A percentile compares a stretch with the other conserved stretches of the same genome.
phyloP scores from a whole-genome alignment of 371 early-diverging fungal species.

The Mucor irregularis region DNA sequence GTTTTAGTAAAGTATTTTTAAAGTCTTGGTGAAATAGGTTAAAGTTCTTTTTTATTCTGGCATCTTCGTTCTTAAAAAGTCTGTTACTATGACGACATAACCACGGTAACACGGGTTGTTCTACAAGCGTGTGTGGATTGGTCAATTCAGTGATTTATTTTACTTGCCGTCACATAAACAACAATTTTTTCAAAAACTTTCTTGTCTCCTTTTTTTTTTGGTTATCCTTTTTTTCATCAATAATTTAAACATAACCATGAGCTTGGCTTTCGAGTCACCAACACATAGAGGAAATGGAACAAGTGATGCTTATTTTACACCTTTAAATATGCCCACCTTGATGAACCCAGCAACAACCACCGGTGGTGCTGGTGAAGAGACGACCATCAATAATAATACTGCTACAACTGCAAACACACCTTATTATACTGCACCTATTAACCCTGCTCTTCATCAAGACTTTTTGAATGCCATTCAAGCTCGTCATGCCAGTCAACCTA shows the following conservation, averaged over 20 bases:
- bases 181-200: not conserved
- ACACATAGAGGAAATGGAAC: slow-evolving; percentile 25
- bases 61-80: no score
- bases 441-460: slow-evolving; percentile 45
- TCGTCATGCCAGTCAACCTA: slow-evolving; percentile 43
- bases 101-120: not conserved
- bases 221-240: not conserved
- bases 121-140: no score
- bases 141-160: no score
- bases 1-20: no score
- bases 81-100: slow-evolving; percentile 18
- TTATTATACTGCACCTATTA: slow-evolving; percentile 52
- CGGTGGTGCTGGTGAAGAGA: no score
- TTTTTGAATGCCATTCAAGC: slow-evolving; percentile 51
- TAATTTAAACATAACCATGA: slow-evolving; percentile 27
- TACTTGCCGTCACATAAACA: slow-evolving; percentile 13
- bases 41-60: no score
- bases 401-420: slow-evolving; percentile 34
- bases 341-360: not conserved
- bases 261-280: slow-evolving; percentile 47
- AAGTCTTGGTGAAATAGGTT: no score
- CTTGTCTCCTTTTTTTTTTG: slow-evolving; percentile 1
- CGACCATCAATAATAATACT: slow-evolving; percentile 6
- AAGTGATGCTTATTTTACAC: slow-evolving; percentile 48
- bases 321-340: slow-evolving; percentile 33